Evolutionary conservation across 2,329 filamentous ascomycete genomes (phyloP).

Genomic region (Simplicillium aogashimaense): DNA sequence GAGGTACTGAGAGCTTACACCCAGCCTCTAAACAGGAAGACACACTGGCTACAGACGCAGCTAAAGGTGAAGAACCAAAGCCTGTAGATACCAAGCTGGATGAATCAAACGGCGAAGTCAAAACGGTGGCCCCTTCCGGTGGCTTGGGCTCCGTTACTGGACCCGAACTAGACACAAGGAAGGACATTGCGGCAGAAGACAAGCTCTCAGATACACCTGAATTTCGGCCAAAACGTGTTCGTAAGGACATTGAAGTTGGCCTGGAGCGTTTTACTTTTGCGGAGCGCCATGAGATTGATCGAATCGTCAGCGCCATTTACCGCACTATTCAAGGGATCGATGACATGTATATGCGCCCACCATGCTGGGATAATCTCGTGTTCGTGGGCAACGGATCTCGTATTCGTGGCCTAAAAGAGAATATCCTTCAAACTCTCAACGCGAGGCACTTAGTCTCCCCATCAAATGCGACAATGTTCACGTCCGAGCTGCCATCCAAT

Average conservation of each 20-base stretch:
- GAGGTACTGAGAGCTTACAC: neutral
- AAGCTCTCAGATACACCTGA: constrained; percentile 20
- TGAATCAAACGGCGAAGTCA: constrained; percentile 4
- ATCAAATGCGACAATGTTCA: constrained; percentile 90
- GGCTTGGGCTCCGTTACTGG: neutral
- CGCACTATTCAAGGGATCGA: constrained; percentile 73
- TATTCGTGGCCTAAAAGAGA: constrained; percentile 74
- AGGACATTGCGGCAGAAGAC: constrained; percentile 9
- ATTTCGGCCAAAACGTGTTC: constrained; percentile 42
- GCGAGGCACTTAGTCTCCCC: constrained; percentile 85
- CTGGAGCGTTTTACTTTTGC: constrained; percentile 64
- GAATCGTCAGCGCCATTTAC: constrained; percentile 76
- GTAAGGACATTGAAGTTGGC: constrained; percentile 66
- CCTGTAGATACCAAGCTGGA: constrained; percentile 12
- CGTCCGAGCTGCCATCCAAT: constrained; percentile 89
- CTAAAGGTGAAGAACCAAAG: constrained; percentile 11
- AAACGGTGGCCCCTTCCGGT: constrained; percentile 2
- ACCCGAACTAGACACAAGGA: constrained; percentile 10
- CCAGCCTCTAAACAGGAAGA: neutral
- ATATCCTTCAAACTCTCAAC: constrained; percentile 69
- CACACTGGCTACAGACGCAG: neutral
- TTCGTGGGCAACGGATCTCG: constrained; percentile 81
- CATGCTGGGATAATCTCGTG: constrained; percentile 86
- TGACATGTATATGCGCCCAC: constrained; percentile 73
- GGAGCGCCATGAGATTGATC: constrained; percentile 64